These are phyloP conservation scores for Plasmodium yoelii DNA, from an alignment of 169 alveolate species.

Conservation along the genomic window DNA sequence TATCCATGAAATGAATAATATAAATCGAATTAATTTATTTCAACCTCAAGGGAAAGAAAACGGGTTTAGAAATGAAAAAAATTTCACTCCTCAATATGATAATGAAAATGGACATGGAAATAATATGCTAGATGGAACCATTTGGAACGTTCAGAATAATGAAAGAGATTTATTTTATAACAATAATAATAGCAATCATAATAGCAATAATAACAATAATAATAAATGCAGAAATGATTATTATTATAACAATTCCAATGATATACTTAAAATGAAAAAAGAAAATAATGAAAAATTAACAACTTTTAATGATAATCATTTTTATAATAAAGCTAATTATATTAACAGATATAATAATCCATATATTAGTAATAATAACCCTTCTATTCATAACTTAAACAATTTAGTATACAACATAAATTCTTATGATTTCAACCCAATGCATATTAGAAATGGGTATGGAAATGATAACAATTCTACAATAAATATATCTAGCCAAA, in stretches of 20 bases:
- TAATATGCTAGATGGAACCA: neutral
- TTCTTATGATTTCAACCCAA: conserved; percentile 20
- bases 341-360: neutral
- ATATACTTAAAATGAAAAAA: neutral
- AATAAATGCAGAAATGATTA: neutral
- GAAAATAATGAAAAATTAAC: neutral
- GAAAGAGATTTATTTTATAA: too few relatives aligned
- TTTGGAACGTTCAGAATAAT: too few relatives aligned
- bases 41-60: neutral
- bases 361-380: neutral
- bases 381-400: conserved; percentile 18
- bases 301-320: conserved; percentile 2
- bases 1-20: neutral
- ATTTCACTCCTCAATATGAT: neutral
- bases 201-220: conserved; percentile 1
- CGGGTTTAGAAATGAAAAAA: neutral
- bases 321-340: conserved; percentile 3
- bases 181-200: too few relatives aligned
- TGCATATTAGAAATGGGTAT: conserved; percentile 1
- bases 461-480: neutral
- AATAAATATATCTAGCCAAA: neutral
- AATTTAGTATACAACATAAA: conserved; percentile 22
- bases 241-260: neutral
- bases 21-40: neutral
- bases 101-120: neutral